Evolutionary conservation across 768 basidiomycete species (phyloP).

Genomic region (Pisolithus microcarpus): DNA sequence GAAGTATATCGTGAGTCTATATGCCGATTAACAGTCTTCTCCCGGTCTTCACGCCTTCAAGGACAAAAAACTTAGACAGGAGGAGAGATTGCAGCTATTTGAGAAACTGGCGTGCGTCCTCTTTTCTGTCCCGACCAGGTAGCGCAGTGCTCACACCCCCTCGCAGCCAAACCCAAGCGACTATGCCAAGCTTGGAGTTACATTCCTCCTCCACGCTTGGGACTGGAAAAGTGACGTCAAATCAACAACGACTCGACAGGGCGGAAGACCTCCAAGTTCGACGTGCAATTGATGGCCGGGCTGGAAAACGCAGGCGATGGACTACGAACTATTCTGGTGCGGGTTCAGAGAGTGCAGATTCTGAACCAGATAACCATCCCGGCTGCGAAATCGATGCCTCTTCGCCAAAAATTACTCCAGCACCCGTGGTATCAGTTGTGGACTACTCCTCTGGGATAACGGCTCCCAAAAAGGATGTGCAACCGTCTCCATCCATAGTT

Average conservation of each 20-base stretch:
- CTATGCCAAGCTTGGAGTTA: constrained; percentile 51
- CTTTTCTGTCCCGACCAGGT: background rate
- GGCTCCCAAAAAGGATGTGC: constrained; percentile 8
- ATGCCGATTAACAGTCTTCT: background rate
- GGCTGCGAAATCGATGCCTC: constrained; percentile 17
- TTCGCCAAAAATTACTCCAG: background rate
- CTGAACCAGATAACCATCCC: constrained; percentile 24
- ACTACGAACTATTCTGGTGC: constrained; percentile 18
- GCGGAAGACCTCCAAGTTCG: constrained; percentile 54
- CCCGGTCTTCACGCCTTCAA: constrained; percentile 23
- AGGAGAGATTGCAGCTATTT: constrained; percentile 70
- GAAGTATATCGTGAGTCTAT: constrained; percentile 75
- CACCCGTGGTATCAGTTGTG: constrained; percentile 7
- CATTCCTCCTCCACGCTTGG: constrained; percentile 82
- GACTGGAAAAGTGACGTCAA: constrained; percentile 57
- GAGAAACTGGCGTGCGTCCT: constrained; percentile 71
- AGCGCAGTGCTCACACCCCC: constrained; percentile 16
- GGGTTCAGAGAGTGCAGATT: constrained; percentile 27
- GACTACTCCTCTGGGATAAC: constrained; percentile 11
- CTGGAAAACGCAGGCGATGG: constrained; percentile 44
- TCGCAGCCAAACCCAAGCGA: constrained; percentile 68
- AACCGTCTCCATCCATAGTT: constrained; percentile 23
- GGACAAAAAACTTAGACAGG: constrained; percentile 91
- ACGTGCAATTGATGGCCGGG: constrained; percentile 41
- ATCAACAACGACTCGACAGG: constrained; percentile 51